Conservation (phyloP, 2,329 filamentous ascomycete genomes). For the Diaporthe australafricana region DNA sequence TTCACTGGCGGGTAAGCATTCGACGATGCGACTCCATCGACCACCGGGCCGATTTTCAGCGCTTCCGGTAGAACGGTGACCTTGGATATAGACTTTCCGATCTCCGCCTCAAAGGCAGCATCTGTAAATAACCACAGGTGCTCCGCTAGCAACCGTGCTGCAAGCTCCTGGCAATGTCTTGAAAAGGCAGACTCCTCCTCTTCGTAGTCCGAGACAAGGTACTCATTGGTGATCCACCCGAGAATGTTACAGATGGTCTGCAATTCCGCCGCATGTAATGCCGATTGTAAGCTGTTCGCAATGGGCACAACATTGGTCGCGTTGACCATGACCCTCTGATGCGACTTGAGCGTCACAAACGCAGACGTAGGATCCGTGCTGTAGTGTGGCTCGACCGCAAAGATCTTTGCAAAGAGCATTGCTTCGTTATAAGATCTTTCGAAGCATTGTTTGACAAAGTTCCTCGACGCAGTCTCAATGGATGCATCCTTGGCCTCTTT, state of each 20-base stretch:
- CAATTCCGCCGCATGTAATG: conserved; percentile 60
- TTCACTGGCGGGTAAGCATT: conserved; percentile 70
- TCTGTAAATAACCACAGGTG: conserved; percentile 70
- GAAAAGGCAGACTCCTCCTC: conserved; percentile 65
- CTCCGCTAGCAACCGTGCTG: conserved; percentile 66
- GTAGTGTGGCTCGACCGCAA: conserved; percentile 66
- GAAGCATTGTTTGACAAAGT: conserved; percentile 70
- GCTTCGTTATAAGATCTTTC: conserved; percentile 68
- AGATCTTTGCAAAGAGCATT: conserved; percentile 65
- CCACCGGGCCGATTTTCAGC: conserved; percentile 62
- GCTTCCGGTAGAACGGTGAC: conserved; percentile 58
- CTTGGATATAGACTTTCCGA: conserved; percentile 65
- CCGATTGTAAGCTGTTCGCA: conserved; percentile 60
- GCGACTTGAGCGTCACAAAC: conserved; percentile 61
- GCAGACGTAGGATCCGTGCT: conserved; percentile 61
- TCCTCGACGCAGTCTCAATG: conserved; percentile 66
- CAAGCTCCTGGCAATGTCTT: conserved; percentile 66
- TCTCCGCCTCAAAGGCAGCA: conserved; percentile 64
- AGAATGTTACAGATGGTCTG: conserved; percentile 65
- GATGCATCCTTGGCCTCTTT: conserved; percentile 62
- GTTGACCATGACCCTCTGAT: conserved; percentile 64
- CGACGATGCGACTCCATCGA: conserved; percentile 62
- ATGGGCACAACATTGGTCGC: conserved; percentile 66
- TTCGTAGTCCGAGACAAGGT: conserved; percentile 66
- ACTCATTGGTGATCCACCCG: conserved; percentile 69